phyloP scores from a whole-genome alignment of 1,139 yeast genomes.

The Hyphopichia wangnamkhiaoensis region DNA sequence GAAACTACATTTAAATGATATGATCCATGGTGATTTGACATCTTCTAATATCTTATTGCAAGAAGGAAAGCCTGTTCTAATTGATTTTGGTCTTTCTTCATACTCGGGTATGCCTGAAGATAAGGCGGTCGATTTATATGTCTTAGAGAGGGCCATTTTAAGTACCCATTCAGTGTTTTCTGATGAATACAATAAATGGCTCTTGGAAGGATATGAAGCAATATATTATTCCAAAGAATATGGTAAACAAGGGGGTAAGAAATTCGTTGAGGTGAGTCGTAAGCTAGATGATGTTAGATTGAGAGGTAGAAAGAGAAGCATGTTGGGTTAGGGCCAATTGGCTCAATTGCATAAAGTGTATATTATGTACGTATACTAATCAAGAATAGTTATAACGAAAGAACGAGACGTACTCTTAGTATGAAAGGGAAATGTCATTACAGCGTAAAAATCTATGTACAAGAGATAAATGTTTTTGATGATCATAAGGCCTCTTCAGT shows the following conservation, averaged over 20 bases:
- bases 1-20: conserved; percentile 68
- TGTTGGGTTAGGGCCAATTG: conserved; percentile 88
- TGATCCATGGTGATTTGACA: conserved; percentile 94
- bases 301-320: conserved; percentile 93
- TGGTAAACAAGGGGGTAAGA: conserved; percentile 34
- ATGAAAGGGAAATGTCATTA: background rate
- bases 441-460: background rate
- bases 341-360: too few relatives aligned
- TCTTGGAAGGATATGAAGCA: conserved; percentile 70
- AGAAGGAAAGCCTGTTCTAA: conserved; percentile 56
- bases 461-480: background rate
- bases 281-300: conserved; percentile 81
- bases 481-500: conserved; percentile 7
- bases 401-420: background rate
- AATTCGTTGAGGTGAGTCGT: conserved; percentile 55
- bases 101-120: conserved; percentile 80
- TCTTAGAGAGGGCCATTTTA: conserved; percentile 84
- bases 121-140: conserved; percentile 94
- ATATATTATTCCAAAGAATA: conserved; percentile 31
- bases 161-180: conserved; percentile 87
- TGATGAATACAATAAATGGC: conserved; percentile 63
- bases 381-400: too few relatives aligned
- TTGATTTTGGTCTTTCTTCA: conserved; percentile 91
- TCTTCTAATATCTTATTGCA: conserved; percentile 79
- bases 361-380: too few relatives aligned